Conservation (phyloP, 352 stramenopile genomes). For the Phytophthora pseudosyringae region DNA sequence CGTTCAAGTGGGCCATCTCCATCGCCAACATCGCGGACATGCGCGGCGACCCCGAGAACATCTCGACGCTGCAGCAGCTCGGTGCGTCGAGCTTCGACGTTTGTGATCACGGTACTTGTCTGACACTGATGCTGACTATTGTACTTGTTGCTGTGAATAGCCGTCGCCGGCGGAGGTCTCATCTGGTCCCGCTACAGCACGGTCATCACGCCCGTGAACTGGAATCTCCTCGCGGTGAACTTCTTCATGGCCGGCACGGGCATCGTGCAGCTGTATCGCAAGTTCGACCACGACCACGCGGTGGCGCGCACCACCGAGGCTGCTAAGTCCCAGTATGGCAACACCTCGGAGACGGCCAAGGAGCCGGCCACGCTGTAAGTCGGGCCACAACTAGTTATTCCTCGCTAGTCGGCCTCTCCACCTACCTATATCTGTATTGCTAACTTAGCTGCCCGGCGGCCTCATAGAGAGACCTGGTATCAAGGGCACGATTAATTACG, state of each 20-base stretch:
- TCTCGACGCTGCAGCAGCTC: slow-evolving; percentile 77
- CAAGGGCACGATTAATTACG: slow-evolving; percentile 6
- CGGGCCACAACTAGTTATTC: not conserved
- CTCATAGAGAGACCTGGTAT: slow-evolving; percentile 7
- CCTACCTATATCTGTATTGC: slow-evolving; percentile 1
- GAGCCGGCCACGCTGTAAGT: slow-evolving; percentile 9
- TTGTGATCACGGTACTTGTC: not conserved
- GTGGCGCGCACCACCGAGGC: slow-evolving; percentile 5
- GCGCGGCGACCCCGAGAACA: slow-evolving; percentile 73
- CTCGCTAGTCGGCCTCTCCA: not conserved
- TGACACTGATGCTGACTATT: slow-evolving; percentile 1
- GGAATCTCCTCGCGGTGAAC: slow-evolving; percentile 92
- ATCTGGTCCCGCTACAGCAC: slow-evolving; percentile 91
- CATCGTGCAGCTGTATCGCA: slow-evolving; percentile 58
- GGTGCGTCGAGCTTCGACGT: slow-evolving; percentile 25
- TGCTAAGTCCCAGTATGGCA: slow-evolving; percentile 4
- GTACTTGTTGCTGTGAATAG: slow-evolving; percentile 25
- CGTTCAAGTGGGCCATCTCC: slow-evolving; percentile 89
- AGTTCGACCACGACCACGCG: slow-evolving; percentile 37
- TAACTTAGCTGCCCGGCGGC: slow-evolving; percentile 20
- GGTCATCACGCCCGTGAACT: slow-evolving; percentile 91
- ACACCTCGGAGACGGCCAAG: not conserved
- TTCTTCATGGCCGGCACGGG: slow-evolving; percentile 89
- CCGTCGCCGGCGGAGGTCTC: slow-evolving; percentile 73
- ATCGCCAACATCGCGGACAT: slow-evolving; percentile 89